phyloP scores from a whole-genome alignment of 257 asterid genomes.

The Solanum chiquidenum region DNA sequence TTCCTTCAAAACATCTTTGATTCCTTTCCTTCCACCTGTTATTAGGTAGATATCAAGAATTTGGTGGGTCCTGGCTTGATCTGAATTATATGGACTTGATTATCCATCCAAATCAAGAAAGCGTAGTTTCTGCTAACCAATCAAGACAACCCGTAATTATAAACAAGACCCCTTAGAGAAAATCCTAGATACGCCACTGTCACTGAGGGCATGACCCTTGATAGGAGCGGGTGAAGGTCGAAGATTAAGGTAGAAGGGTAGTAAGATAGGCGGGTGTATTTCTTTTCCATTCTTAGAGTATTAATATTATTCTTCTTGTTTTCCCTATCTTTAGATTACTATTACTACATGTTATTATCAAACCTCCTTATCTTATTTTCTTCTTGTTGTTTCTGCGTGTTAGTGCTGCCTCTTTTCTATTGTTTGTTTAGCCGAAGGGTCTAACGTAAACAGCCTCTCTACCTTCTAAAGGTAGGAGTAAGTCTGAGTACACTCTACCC shows the following conservation, averaged over 20 bases:
- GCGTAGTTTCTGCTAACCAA: not conserved
- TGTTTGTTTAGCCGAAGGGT: not conserved
- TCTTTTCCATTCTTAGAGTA: not conserved
- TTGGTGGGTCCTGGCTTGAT: not conserved
- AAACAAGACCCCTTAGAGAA: not conserved
- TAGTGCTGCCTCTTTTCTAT: not conserved
- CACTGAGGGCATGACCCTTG: not conserved
- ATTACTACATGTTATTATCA: not conserved
- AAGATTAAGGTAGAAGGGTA: not conserved
- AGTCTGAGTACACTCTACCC: not conserved
- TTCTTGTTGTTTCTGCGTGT: not conserved
- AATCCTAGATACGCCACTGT: not conserved
- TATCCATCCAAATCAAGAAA: not conserved
- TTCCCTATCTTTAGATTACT: not conserved
- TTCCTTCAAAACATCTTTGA: too few species aligned
- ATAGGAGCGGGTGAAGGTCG: not conserved
- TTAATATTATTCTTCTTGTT: not conserved
- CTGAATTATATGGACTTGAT: not conserved
- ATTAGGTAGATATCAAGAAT: not conserved
- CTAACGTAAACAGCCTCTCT: not conserved
- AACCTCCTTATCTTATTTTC: not conserved
- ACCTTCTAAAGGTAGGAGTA: not conserved
- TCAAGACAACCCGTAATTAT: not conserved
- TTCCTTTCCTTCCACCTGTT: not conserved
- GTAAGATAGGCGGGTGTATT: not conserved